Evolutionary conservation across 768 basidiomycete genomes (phyloP).

Genomic region (Holtermannia corniformis): DNA sequence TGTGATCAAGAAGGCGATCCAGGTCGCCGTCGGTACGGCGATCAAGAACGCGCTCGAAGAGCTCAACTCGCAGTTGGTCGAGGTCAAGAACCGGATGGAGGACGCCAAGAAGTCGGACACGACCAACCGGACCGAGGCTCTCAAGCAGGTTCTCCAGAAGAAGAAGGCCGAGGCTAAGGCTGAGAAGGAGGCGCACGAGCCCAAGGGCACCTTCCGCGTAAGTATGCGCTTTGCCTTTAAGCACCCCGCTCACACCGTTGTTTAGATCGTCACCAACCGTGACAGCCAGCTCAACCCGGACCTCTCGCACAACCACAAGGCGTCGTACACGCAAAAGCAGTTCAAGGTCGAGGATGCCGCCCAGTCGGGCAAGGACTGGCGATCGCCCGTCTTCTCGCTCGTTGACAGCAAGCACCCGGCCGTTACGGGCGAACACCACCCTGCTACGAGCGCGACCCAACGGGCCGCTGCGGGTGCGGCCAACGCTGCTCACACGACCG

Average conservation of each 20-base stretch:
- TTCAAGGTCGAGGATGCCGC: slow-evolving; percentile 47
- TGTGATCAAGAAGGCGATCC: slow-evolving; percentile 56
- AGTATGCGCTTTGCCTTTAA: slow-evolving; percentile 33
- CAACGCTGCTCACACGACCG: not conserved
- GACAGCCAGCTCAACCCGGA: slow-evolving; percentile 48
- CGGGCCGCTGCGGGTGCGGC: too few relatives aligned
- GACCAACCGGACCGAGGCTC: slow-evolving; percentile 26
- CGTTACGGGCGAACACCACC: slow-evolving; percentile 31
- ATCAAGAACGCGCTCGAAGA: slow-evolving; percentile 76
- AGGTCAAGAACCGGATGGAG: slow-evolving; percentile 59
- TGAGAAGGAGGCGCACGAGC: slow-evolving; percentile 35
- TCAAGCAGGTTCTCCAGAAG: slow-evolving; percentile 35
- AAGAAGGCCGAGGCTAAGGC: slow-evolving; percentile 48
- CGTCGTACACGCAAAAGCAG: slow-evolving; percentile 60
- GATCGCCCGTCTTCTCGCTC: slow-evolving; percentile 44
- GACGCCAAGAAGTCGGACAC: slow-evolving; percentile 48
- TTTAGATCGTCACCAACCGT: slow-evolving; percentile 5
- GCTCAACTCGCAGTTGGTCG: slow-evolving; percentile 76
- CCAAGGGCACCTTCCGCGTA: slow-evolving; percentile 19
- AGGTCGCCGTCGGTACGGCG: slow-evolving; percentile 55
- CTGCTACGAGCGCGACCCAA: slow-evolving; percentile 8
- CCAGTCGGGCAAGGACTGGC: slow-evolving; percentile 48
- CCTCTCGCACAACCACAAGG: slow-evolving; percentile 52
- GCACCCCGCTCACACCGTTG: slow-evolving; percentile 6
- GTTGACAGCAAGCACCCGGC: slow-evolving; percentile 36